Evolutionary conservation across 176 grass and related monocot species (phyloP).

Genomic region (Carex littledalei): DNA sequence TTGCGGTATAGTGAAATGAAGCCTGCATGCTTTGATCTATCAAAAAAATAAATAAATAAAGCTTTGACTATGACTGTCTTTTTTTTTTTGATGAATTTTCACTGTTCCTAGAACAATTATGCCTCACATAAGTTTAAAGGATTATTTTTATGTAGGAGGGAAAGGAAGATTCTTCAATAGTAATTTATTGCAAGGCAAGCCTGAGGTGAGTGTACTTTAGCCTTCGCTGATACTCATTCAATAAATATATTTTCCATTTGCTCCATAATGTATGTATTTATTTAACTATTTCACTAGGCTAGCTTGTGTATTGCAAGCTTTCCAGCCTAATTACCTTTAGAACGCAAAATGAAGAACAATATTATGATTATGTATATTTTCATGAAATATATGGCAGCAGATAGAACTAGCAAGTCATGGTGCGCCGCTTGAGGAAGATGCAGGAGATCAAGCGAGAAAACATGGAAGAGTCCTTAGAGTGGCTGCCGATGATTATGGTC

Average conservation of each 20-base stretch:
- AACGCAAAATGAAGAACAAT: not conserved
- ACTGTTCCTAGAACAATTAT: not conserved
- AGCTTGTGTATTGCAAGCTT: not conserved
- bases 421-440: slow-evolving; percentile 17
- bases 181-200: slow-evolving; percentile 8
- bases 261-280: not conserved
- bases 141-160: slow-evolving; percentile 20
- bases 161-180: slow-evolving; percentile 14
- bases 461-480: slow-evolving; percentile 54
- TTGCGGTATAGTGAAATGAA: not conserved
- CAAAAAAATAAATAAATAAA: too few species aligned
- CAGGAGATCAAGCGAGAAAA: not conserved
- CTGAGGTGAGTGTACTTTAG: slow-evolving; percentile 10
- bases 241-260: not conserved
- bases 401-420: not conserved
- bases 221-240: not conserved
- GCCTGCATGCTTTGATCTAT: too few species aligned
- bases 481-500: slow-evolving; percentile 51
- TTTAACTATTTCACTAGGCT: not conserved
- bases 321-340: not conserved
- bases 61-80: not conserved
- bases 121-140: not conserved
- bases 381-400: not conserved
- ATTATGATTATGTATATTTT: not conserved
- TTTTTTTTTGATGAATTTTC: not conserved